A percentile compares a stretch with the other conserved stretches of the same genome.
These are phyloP conservation scores for Xylaria telfairii DNA, from an alignment of 495 filamentous ascomycete species.

Conservation along the genomic window DNA sequence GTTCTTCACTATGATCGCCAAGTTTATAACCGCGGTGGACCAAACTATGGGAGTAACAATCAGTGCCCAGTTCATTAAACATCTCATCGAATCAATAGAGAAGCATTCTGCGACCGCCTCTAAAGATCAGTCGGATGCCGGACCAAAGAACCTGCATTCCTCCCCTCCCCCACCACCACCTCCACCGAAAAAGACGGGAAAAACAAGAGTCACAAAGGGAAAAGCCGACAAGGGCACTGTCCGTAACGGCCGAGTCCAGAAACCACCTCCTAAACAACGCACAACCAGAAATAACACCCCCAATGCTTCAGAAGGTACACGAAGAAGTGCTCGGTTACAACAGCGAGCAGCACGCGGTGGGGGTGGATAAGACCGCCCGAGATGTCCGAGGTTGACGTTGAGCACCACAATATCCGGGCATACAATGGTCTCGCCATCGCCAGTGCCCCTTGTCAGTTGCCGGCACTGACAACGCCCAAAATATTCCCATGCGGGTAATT, in stretches of 20 bases:
- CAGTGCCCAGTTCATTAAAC: constrained; percentile 81
- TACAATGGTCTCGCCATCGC: not conserved
- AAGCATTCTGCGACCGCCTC: constrained; percentile 54
- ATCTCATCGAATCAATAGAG: constrained; percentile 73
- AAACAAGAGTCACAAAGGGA: not conserved
- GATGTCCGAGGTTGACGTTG: not conserved
- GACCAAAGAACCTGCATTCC: constrained; percentile 57
- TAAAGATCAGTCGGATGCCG: constrained; percentile 49
- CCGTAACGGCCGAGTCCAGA: constrained; percentile 4
- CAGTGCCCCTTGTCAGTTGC: not conserved
- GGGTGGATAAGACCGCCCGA: not conserved
- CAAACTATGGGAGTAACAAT: constrained; percentile 85
- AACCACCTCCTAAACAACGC: not conserved
- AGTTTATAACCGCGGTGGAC: constrained; percentile 86
- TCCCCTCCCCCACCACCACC: not conserved
- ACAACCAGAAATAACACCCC: not conserved
- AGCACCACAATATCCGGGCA: not conserved
- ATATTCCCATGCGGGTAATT: not conserved
- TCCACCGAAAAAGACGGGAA: not conserved
- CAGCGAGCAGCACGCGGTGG: not conserved
- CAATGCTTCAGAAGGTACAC: not conserved
- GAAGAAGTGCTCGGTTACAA: constrained; percentile 18
- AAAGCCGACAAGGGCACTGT: not conserved
- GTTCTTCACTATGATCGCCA: constrained; percentile 89
- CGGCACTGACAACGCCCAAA: not conserved